Base-by-base conservation (phyloP, 164 flowering plant species). In the Protea cynaroides region DNA sequence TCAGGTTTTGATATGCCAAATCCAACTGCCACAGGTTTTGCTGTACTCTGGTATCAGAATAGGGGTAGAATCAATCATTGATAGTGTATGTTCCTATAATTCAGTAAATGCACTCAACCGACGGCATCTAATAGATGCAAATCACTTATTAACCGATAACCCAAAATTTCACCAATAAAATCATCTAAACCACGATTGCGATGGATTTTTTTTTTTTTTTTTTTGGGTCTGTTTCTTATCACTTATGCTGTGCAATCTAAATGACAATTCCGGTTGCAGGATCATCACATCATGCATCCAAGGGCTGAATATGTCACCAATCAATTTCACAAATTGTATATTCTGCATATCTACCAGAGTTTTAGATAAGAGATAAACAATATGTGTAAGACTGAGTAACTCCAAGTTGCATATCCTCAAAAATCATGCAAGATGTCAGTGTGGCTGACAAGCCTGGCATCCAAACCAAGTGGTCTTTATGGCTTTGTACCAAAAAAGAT, bases 1-100 rank as follows among this genome's bases (percentile, higher is more conserved):
- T 93, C 97, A 1, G 98, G 96, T 61, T 79, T 86, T 49, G 97
- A 93, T 69, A 93, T 86, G 67, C 98, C 97, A 80, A 93, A 93
- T 54, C 97, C 98, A 65, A 90, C 98, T 3, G 96, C 98, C 37
- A 93, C 96, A 2, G 98, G 96, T 78, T 90, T 93, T 5, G 61
- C 50, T 61, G 97, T 82, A 37, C 77, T 87, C 97, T 92, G 84
- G 4, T 57, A 44, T 65, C 18, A 40, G 18, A 40, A 49, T 58
- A 50, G 14, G 21, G 1, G 22, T 8, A 61, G 47, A 23, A 18
- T 55, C 25, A 55, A 18, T 18, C 15, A 55, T 40, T 54, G 37
- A 52, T 12, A 54, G 54, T 54, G 21, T 18, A 23, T 38, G 13
- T 38, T 19, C n/a, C 23, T 4, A 18, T 11, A 22, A 37, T 37